A percentile compares a stretch with the other conserved stretches of the same genome.
Conservation (phyloP, 1,284 basidiomycete genomes). For the Ustilago cynodontis region DNA sequence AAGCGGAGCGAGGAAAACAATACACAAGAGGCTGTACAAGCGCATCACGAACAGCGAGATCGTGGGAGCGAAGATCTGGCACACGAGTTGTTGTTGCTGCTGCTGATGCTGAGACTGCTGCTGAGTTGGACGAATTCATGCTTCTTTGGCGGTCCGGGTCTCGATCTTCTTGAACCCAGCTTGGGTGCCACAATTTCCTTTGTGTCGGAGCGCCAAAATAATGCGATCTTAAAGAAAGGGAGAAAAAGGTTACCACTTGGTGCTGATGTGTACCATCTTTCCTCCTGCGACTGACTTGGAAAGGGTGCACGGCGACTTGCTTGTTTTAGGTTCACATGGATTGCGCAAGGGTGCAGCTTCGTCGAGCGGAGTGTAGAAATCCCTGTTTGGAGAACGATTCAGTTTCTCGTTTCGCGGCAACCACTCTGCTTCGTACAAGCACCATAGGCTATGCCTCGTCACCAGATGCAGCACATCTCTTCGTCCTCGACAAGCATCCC, state of each 20-base stretch:
- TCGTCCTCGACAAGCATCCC: too few species aligned
- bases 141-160: constrained; percentile 10
- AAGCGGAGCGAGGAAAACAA: constrained; percentile 6
- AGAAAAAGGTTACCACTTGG: neutral
- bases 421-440: neutral
- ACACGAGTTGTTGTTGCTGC: neutral
- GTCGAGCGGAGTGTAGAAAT: neutral
- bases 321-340: constrained; percentile 1
- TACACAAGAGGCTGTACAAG: neutral
- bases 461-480: neutral
- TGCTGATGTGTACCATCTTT: neutral
- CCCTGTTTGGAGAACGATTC: neutral
- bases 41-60: constrained; percentile 13
- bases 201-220: neutral
- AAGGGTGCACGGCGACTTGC: constrained; percentile 1
- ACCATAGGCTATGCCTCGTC: neutral
- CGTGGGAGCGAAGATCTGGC: constrained; percentile 29
- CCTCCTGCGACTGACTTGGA: neutral
- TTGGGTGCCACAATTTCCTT: constrained; percentile 7
- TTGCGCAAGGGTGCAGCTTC: neutral
- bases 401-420: neutral
- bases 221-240: neutral
- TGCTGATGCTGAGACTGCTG: neutral
- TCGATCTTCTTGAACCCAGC: constrained; percentile 5
- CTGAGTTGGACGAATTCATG: constrained; percentile 15